Conservation (phyloP, 2,329 filamentous ascomycete genomes). For the Xylariaceae sp. region DNA sequence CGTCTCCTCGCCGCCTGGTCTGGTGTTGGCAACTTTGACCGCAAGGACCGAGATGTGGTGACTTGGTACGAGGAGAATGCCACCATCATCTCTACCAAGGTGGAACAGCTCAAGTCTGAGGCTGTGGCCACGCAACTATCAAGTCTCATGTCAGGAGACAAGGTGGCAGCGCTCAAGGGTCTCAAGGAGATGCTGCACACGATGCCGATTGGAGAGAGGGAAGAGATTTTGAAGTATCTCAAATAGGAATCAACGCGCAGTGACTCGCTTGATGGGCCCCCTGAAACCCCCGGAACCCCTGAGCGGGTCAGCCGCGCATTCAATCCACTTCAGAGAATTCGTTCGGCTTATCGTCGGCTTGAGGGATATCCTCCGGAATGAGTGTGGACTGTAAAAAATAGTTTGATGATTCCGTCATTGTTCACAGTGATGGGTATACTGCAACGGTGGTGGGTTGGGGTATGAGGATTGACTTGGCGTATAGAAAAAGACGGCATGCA, state of each 20-base stretch:
- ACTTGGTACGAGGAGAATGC: conserved; percentile 96
- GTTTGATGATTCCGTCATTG: too few species aligned
- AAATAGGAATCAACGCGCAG: conserved; percentile 32
- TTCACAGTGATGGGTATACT: too few species aligned
- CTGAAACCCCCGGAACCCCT: too few species aligned
- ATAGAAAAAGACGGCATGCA: too few species aligned
- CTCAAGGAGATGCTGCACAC: conserved; percentile 81
- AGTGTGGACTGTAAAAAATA: too few species aligned
- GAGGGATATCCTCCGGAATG: too few species aligned
- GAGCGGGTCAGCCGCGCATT: too few species aligned
- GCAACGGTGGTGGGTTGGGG: too few species aligned
- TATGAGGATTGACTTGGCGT: too few species aligned
- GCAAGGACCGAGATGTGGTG: conserved; percentile 77
- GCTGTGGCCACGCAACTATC: conserved; percentile 49
- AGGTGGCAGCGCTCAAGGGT: conserved; percentile 74
- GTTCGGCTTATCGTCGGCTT: too few species aligned
- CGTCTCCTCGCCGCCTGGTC: conserved; percentile 80
- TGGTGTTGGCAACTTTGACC: conserved; percentile 69
- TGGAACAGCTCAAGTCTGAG: conserved; percentile 78
- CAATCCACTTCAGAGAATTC: too few species aligned
- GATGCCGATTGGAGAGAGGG: conserved; percentile 83
- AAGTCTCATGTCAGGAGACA: conserved; percentile 42
- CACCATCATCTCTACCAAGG: conserved; percentile 75
- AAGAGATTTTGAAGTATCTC: conserved; percentile 67
- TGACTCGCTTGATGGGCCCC: too few species aligned